Conservation (phyloP, 1,284 basidiomycete genomes). For the Rhodotorula sp. region DNA sequence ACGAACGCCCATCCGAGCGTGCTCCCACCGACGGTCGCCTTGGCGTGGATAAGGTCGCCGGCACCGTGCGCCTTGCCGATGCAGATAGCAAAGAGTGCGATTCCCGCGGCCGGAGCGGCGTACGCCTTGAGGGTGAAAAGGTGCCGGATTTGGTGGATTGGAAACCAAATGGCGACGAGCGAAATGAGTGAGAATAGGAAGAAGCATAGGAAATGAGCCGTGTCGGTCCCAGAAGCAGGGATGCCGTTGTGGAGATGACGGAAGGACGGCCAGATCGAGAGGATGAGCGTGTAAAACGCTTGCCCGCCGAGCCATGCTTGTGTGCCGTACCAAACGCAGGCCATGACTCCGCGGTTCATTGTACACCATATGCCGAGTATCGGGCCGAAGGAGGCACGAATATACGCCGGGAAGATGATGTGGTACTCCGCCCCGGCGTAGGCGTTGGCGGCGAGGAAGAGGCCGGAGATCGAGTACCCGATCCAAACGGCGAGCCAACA, state of each 20-base stretch:
- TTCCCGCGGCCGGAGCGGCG: constrained; percentile 57
- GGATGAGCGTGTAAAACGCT: constrained; percentile 69
- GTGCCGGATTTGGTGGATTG: constrained; percentile 75
- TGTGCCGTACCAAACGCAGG: constrained; percentile 9
- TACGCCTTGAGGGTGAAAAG: constrained; percentile 77
- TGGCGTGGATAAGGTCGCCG: constrained; percentile 72
- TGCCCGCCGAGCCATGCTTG: constrained; percentile 70
- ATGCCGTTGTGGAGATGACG: constrained; percentile 56
- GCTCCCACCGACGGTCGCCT: constrained; percentile 64
- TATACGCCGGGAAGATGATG: constrained; percentile 57
- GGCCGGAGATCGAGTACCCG: constrained; percentile 68
- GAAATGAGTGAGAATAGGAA: constrained; percentile 82
- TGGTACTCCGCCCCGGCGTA: constrained; percentile 59
- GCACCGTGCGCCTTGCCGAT: constrained; percentile 74
- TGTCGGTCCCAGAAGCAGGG: constrained; percentile 65
- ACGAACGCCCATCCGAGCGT: constrained; percentile 77
- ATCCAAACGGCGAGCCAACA: constrained; percentile 71
- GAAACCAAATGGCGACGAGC: constrained; percentile 74
- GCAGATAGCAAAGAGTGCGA: constrained; percentile 77
- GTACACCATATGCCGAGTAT: constrained; percentile 79
- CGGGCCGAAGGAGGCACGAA: constrained; percentile 46
- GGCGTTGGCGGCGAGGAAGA: constrained; percentile 75
- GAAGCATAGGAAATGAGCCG: constrained; percentile 72
- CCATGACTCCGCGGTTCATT: constrained; percentile 56
- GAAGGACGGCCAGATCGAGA: constrained; percentile 69